Evolutionary conservation across 176 grass and related monocot species (phyloP), one percentile per base, ranked within the genome.

Genomic region (Cenchrus americanus): DNA sequence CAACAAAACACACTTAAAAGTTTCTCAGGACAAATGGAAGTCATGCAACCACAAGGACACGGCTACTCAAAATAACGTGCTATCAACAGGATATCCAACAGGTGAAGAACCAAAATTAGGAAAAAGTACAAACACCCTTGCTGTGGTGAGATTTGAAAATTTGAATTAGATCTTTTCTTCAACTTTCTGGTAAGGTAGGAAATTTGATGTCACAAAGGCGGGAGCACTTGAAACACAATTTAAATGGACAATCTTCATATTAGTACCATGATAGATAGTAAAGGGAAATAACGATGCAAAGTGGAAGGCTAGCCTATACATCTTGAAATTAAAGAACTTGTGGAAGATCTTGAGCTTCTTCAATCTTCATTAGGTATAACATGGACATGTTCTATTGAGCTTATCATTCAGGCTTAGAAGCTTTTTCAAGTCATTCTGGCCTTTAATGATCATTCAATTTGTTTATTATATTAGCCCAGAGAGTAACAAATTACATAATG

Each of bases 271-370:
- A 42, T 61, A 51, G 30, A 48, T 48, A 42, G 13, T 42, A 62
- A 46, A 79, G 32, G 40, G 66, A 62, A 27, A 71, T 41, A 55
- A 48, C 46, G 53, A 62, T 18, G 23, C 10, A 27, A 59, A 21
- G 5, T 7, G 48, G 18, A 83, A 51, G 8, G 13, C 24, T 50
- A 78, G 26, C 63, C 8, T 49, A 37, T 77, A 48, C 46, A 77
- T 70, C 44, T 86, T 62, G 15, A 34, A 79, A 86, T 21, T 9
- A 47, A 70, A 22, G 34, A 79, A 51, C 57, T 62, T 63, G 19
- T 80, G 58, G 15, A 73, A 79, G 18, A 62, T 10, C 30, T 14
- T 49, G 7, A 53, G 44, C 57, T 59, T 40, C 54, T 69, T 49
- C 43, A 41, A 48, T 40, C 54, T 69, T 49, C 43, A 41, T 18